Evolutionary conservation across 164 flowering plant species (phyloP).

Genomic region (Vitis labrusca): DNA sequence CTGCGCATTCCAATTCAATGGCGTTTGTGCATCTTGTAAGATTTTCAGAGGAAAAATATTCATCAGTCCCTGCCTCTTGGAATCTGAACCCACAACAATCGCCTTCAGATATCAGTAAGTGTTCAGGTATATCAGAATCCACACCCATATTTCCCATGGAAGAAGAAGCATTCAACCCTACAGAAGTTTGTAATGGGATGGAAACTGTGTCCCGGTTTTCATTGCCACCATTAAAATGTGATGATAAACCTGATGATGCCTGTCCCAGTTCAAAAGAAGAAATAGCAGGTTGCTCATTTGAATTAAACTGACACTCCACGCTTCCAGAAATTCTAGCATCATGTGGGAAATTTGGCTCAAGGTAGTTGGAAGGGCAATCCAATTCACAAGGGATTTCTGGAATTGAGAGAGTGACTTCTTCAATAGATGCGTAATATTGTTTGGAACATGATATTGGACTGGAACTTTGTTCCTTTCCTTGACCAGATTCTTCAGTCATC

Average conservation of each 20-base stretch:
- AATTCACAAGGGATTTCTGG: constrained; percentile 38
- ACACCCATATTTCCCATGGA: constrained; percentile 22
- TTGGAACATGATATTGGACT: constrained; percentile 45
- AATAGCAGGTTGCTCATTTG: constrained; percentile 33
- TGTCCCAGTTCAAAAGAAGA: constrained; percentile 34
- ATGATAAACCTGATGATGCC: constrained; percentile 31
- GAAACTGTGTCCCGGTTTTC: constrained; percentile 27
- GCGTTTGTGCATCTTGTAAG: constrained; percentile 22
- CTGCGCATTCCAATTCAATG: constrained; percentile 21
- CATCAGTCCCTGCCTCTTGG: constrained; percentile 32
- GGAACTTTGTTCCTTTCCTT: constrained; percentile 31
- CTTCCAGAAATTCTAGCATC: constrained; percentile 27
- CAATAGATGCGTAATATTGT: constrained; percentile 34
- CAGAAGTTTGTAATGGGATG: constrained; percentile 28
- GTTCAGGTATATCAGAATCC: constrained; percentile 31
- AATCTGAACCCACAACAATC: constrained; percentile 30
- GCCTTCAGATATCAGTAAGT: constrained; percentile 34
- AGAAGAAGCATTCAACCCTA: constrained; percentile 25
- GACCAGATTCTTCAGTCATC: constrained; percentile 34
- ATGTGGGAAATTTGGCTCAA: constrained; percentile 28
- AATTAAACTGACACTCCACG: constrained; percentile 19
- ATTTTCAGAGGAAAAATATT: constrained; percentile 27
- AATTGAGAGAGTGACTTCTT: constrained; percentile 39
- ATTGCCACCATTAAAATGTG: constrained; percentile 22
- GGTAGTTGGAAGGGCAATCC: constrained; percentile 20